A percentile compares a stretch with the other conserved stretches of the same genome.
Conservation (phyloP, 768 basidiomycete genomes). For the Psilocybe tampanensis region DNA sequence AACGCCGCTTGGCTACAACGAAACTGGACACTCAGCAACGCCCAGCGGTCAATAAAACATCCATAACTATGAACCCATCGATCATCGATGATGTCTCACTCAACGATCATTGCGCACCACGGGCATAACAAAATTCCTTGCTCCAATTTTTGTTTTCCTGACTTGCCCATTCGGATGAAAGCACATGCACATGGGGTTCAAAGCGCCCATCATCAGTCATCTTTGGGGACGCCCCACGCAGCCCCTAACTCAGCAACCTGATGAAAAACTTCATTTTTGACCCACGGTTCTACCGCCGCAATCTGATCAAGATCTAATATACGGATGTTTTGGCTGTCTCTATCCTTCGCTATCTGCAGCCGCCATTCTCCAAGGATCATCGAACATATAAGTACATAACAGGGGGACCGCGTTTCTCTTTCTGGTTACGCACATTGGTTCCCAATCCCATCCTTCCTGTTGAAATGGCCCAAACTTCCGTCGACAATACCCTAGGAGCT, state of each 20-base stretch:
- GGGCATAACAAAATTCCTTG: background rate
- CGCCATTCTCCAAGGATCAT: background rate
- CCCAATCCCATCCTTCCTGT: conserved; percentile 4
- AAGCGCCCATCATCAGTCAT: background rate
- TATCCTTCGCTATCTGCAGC: background rate
- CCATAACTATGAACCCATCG: background rate
- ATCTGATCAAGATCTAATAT: background rate
- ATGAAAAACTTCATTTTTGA: background rate
- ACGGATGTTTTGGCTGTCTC: background rate
- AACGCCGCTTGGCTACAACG: too few relatives aligned
- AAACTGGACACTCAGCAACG: too few relatives aligned
- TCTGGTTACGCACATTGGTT: background rate
- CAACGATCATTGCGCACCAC: background rate
- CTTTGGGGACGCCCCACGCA: background rate
- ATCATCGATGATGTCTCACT: too few relatives aligned
- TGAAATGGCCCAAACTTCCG: conserved; percentile 11
- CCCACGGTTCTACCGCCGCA: background rate
- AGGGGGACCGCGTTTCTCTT: background rate
- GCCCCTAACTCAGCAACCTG: background rate
- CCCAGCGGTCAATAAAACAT: background rate
- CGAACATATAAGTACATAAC: background rate
- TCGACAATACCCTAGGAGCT: conserved; percentile 43
- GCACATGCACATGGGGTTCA: background rate
- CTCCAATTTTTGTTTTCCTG: too few relatives aligned
- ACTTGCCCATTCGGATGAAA: too few relatives aligned